Conservation (phyloP, 305 asterid genomes). For the Fraxinus latifolia region DNA sequence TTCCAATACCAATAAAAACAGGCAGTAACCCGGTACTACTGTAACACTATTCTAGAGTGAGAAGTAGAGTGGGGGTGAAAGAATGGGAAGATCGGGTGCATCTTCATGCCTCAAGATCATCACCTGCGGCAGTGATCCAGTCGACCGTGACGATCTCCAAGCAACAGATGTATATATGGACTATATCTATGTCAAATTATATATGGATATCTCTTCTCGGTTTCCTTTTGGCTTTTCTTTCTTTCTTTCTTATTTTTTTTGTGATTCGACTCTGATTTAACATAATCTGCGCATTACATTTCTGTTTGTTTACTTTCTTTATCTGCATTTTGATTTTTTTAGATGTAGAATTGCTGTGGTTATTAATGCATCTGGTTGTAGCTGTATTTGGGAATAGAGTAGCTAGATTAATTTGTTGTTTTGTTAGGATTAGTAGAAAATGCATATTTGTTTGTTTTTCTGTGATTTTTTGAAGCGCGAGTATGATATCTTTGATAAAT, state of each 20-base stretch:
- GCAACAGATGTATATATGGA: slow-evolving; percentile 50
- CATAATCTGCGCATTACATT: background rate
- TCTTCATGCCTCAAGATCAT: slow-evolving; percentile 77
- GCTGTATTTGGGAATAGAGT: background rate
- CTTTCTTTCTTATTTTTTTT: no score
- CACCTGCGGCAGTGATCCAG: slow-evolving; percentile 70
- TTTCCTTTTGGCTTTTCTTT: background rate
- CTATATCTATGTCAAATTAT: background rate
- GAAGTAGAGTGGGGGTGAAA: background rate
- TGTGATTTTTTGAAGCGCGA: background rate
- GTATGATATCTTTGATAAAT: background rate
- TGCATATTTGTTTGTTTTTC: background rate
- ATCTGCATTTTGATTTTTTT: background rate
- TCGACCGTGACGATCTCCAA: slow-evolving; percentile 71
- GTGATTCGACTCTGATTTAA: background rate
- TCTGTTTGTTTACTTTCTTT: background rate
- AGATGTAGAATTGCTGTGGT: background rate
- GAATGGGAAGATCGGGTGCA: slow-evolving; percentile 71
- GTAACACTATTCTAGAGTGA: slow-evolving; percentile 8
- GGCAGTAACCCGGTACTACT: background rate
- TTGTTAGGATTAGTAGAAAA: background rate
- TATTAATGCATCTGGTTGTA: background rate
- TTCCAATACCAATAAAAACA: slow-evolving; percentile 38
- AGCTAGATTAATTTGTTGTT: background rate
- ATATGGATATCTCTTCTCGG: background rate